phyloP scores from a whole-genome alignment of 495 filamentous ascomycete species.

The Hypomontagnella monticulosa region DNA sequence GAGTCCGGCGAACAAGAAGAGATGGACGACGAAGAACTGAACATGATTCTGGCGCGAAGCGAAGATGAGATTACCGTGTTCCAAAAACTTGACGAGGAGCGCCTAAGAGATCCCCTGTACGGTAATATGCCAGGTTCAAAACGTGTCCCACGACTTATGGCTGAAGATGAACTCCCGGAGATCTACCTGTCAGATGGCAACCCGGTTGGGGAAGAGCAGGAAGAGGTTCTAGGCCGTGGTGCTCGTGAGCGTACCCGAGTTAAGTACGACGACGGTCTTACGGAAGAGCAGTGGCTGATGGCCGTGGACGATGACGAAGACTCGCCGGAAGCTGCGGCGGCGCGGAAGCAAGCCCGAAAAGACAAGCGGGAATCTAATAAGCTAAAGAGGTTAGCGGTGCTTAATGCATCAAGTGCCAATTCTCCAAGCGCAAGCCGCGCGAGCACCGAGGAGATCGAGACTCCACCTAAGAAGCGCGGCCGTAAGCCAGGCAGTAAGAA shows the following conservation, averaged over 20 bases:
- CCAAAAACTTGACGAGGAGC: slow-evolving; percentile 80
- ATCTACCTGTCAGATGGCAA: slow-evolving; percentile 91
- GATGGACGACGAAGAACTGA: slow-evolving; percentile 97
- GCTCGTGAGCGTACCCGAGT: slow-evolving; percentile 92
- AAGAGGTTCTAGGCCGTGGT: slow-evolving; percentile 83
- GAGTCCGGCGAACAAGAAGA: slow-evolving; percentile 83
- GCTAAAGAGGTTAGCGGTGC: slow-evolving; percentile 63
- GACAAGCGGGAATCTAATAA: slow-evolving; percentile 80
- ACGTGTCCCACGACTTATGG: slow-evolving; percentile 78
- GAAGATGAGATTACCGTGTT: slow-evolving; percentile 77
- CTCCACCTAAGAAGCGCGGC: slow-evolving; percentile 73
- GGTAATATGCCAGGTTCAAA: slow-evolving; percentile 70
- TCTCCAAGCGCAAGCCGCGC: slow-evolving; percentile 81
- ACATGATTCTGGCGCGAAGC: slow-evolving; percentile 82
- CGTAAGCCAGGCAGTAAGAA: slow-evolving; percentile 76
- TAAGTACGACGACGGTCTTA: slow-evolving; percentile 96
- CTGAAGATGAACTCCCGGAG: slow-evolving; percentile 89
- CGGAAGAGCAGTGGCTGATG: slow-evolving; percentile 94
- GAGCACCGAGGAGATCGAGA: slow-evolving; percentile 75
- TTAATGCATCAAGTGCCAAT: slow-evolving; percentile 64
- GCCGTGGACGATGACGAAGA: slow-evolving; percentile 97
- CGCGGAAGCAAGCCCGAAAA: slow-evolving; percentile 85
- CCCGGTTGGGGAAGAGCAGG: slow-evolving; percentile 78
- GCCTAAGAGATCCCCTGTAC: slow-evolving; percentile 69
- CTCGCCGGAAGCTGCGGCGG: slow-evolving; percentile 89